Percentiles rank a stretch among this genome's conserved stretches.
Conservation (phyloP, 1,139 yeast species). For the Geotrichum macrosporum region DNA sequence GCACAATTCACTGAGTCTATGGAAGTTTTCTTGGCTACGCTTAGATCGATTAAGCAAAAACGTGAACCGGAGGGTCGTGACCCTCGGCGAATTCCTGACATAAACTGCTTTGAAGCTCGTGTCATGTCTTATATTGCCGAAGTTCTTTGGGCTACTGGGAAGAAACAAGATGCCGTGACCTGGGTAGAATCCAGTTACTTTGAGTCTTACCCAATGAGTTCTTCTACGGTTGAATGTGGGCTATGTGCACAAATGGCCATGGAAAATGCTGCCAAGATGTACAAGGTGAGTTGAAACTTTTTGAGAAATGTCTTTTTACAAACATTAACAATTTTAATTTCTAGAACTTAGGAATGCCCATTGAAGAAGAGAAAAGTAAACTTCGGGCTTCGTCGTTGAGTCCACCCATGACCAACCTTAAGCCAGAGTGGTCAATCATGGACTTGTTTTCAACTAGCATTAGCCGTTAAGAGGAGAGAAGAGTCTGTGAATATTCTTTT, state of each 20-base stretch:
- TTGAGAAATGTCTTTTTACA: not conserved
- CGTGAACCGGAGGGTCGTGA: constrained; percentile 23
- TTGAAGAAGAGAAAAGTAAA: constrained; percentile 35
- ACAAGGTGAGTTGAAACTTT: constrained; percentile 24
- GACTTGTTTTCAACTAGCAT: constrained; percentile 5
- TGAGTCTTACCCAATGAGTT: constrained; percentile 36
- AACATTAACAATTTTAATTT: not conserved
- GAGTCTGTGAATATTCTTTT: no score
- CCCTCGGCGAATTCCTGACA: constrained; percentile 20
- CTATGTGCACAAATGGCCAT: constrained; percentile 42
- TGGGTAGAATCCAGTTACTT: constrained; percentile 57
- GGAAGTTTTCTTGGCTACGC: constrained; percentile 34
- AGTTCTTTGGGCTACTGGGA: constrained; percentile 58
- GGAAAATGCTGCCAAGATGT: constrained; percentile 42
- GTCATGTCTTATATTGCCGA: constrained; percentile 61
- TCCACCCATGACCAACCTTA: constrained; percentile 19
- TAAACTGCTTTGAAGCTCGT: constrained; percentile 37
- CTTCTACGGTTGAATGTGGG: constrained; percentile 41
- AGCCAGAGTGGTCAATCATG: constrained; percentile 15
- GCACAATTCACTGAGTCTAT: constrained; percentile 32
- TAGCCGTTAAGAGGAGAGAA: no score
- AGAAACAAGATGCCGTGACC: constrained; percentile 50
- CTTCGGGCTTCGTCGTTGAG: constrained; percentile 23
- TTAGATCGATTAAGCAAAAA: constrained; percentile 30
- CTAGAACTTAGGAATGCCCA: constrained; percentile 33